Conservation (phyloP, 805 yeast genomes). For the Lipomyces anomalus region DNA sequence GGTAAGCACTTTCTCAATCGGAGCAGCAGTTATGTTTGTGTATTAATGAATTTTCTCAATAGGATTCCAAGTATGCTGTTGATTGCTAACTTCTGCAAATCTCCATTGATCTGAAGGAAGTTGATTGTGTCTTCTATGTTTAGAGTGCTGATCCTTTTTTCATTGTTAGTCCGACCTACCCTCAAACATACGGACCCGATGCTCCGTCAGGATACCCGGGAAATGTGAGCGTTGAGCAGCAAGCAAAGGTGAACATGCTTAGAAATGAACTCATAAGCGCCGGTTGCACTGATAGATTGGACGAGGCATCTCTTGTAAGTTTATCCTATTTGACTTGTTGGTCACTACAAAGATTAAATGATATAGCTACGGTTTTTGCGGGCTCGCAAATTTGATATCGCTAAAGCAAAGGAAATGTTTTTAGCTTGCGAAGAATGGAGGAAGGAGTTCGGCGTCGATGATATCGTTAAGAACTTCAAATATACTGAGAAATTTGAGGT, state of each 20-base stretch:
- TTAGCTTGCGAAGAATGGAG: constrained; percentile 88
- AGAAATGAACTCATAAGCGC: constrained; percentile 51
- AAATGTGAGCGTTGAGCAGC: constrained; percentile 63
- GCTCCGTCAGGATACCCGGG: constrained; percentile 54
- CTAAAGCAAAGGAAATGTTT: constrained; percentile 76
- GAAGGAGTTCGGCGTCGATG: constrained; percentile 75
- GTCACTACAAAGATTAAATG: background rate
- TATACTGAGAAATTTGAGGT: constrained; percentile 86
- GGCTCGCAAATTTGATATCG: constrained; percentile 89
- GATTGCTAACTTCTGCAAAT: too few species aligned
- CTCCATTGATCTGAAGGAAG: too few species aligned
- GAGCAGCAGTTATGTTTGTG: too few species aligned
- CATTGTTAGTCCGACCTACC: constrained; percentile 2
- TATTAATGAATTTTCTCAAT: too few species aligned
- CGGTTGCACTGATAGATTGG: constrained; percentile 74
- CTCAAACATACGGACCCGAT: constrained; percentile 23
- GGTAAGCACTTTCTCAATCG: too few species aligned
- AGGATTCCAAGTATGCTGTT: too few species aligned
- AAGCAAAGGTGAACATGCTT: constrained; percentile 51
- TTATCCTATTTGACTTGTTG: background rate
- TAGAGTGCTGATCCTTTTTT: too few species aligned
- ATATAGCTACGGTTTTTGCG: constrained; percentile 67
- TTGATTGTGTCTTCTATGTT: too few species aligned
- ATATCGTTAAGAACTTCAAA: constrained; percentile 78
- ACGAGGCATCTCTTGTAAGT: constrained; percentile 44